These are phyloP conservation scores for Yamadazyma atmosphaerica DNA, from an alignment of 1,139 yeast genomes.

Conservation along the genomic window DNA sequence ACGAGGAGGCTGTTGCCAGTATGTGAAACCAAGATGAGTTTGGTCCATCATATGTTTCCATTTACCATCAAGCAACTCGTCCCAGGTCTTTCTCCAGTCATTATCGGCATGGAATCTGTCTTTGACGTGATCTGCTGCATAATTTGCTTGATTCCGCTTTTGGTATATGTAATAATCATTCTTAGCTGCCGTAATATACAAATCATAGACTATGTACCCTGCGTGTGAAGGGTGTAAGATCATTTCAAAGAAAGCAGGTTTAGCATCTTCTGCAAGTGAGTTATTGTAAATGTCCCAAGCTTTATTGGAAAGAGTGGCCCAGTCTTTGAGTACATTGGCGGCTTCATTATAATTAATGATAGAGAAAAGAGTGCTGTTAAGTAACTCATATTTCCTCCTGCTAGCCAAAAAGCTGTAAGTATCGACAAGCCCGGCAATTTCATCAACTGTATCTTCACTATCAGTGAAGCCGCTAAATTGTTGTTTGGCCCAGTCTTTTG, in stretches of 20 bases:
- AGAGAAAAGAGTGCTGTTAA: constrained; percentile 16
- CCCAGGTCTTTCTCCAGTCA: constrained; percentile 15
- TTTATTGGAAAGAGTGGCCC: constrained; percentile 14
- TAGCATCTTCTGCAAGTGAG: constrained; percentile 12
- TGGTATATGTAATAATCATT: constrained; percentile 15
- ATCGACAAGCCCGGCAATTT: constrained; percentile 19
- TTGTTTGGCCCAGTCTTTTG: constrained; percentile 15
- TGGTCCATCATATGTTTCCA: constrained; percentile 20
- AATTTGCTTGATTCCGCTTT: constrained; percentile 15
- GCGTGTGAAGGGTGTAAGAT: constrained; percentile 17
- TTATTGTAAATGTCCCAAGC: constrained; percentile 17
- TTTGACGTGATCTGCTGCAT: constrained; percentile 14
- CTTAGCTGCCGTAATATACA: constrained; percentile 16
- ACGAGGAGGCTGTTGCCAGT: constrained; percentile 20
- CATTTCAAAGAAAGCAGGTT: constrained; percentile 17
- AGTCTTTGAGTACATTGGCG: constrained; percentile 11
- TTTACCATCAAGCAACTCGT: constrained; percentile 14
- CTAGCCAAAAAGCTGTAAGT: constrained; percentile 16
- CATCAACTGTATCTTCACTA: constrained; percentile 7
- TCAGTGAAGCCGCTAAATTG: constrained; percentile 15
- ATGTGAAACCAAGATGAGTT: constrained; percentile 18
- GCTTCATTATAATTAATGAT: constrained; percentile 18
- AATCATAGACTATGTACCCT: constrained; percentile 17
- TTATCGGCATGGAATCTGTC: constrained; percentile 14
- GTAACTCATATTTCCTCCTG: constrained; percentile 15